phyloP scores from a whole-genome alignment of 208 protist species.

The Crithidia acanthocephali region DNA sequence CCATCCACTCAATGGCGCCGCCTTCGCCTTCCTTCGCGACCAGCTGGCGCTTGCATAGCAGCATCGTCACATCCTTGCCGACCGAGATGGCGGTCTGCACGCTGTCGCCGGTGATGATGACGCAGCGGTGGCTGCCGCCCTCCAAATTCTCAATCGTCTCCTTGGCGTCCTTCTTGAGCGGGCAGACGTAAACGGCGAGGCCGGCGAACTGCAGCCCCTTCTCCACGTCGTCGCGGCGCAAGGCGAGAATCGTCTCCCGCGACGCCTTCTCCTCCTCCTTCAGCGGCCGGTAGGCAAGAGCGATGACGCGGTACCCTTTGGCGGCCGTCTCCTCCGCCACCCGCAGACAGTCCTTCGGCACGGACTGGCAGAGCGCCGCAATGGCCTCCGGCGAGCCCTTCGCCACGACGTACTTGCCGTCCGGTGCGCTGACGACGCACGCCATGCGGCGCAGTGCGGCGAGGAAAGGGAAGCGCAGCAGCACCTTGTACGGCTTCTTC shows the following conservation, averaged over 20 bases:
- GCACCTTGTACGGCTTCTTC: slow-evolving; percentile 67
- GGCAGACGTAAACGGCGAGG: slow-evolving; percentile 96
- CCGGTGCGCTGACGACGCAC: slow-evolving; percentile 74
- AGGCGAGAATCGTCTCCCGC: slow-evolving; percentile 47
- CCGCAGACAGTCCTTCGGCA: slow-evolving; percentile 88
- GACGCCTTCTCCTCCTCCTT: slow-evolving; percentile 45
- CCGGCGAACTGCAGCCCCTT: slow-evolving; percentile 94
- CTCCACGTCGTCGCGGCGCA: slow-evolving; percentile 92
- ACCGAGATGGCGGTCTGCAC: slow-evolving; percentile 97
- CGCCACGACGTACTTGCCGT: slow-evolving; percentile 78
- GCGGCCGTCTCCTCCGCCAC: slow-evolving; percentile 81
- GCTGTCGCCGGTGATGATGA: slow-evolving; percentile 99
- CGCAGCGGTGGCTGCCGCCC: slow-evolving; percentile 83
- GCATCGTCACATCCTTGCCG: slow-evolving; percentile 89
- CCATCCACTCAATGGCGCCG: slow-evolving; percentile 60
- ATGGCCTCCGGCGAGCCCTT: slow-evolving; percentile 98
- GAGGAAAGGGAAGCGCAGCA: slow-evolving; percentile 95
- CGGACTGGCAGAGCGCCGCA: slow-evolving; percentile 68
- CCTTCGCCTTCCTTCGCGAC: slow-evolving; percentile 40
- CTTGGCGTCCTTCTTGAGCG: slow-evolving; percentile 93
- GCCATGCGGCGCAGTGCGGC: slow-evolving; percentile 97
- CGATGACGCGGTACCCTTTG: slow-evolving; percentile 97
- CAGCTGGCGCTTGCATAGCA: slow-evolving; percentile 71
- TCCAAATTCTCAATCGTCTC: slow-evolving; percentile 87
- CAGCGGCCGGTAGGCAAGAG: slow-evolving; percentile 93